Base-by-base conservation (phyloP, 2,329 filamentous ascomycete genomes). In the Claviceps sp. region DNA sequence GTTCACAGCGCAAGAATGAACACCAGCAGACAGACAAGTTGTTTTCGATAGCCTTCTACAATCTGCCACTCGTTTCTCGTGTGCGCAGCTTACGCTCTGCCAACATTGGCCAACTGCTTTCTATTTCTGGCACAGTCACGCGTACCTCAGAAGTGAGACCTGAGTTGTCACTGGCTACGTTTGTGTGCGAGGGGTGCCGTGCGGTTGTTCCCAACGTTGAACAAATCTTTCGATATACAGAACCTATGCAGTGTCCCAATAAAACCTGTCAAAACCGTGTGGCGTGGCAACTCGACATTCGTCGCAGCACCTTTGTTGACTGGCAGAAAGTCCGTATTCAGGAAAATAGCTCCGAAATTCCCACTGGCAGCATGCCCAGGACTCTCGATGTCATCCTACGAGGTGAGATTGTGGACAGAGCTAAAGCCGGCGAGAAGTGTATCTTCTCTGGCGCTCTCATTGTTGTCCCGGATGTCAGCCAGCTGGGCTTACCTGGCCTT, bases 311-410 rank as follows among this genome's bases (percentile, higher is more conserved):
- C 0, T 98, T 98, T 65, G 87, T 98, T 55, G 93, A 98, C 70
- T 98, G 93, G 93, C 93, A 98, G 66, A 97, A 97, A 67, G 89
- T 97, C 24, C 87, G 94, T 56, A 89, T 97, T 55, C 93, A 98
- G 69, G 93, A 98, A 69, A 98, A 97, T 72, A 95, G 89, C 59
- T 91, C 91, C 4, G 93, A 98, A 66, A 98, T 98, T 40, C 93
- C 93, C 0, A 98, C 93, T 0, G 93, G 93, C 51, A 96, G 90
- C 70, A 98, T 98, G 93, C 93, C 93, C 24, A 81, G 93, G 54
- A 98, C 93, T 2, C 93, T 98, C 81, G 93, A 98, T 62, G 86
- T 98, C 43, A 96, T 98, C 59, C 70, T 98, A 37, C 84, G 93
- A 55, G 93, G 93, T 62, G 93, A 98, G 67, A 96, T 98, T 72